A percentile compares a stretch with the other conserved stretches of the same genome.
These are phyloP conservation scores for Podaxis sp. DNA, from an alignment of 768 basidiomycete genomes.

Conservation along the genomic window DNA sequence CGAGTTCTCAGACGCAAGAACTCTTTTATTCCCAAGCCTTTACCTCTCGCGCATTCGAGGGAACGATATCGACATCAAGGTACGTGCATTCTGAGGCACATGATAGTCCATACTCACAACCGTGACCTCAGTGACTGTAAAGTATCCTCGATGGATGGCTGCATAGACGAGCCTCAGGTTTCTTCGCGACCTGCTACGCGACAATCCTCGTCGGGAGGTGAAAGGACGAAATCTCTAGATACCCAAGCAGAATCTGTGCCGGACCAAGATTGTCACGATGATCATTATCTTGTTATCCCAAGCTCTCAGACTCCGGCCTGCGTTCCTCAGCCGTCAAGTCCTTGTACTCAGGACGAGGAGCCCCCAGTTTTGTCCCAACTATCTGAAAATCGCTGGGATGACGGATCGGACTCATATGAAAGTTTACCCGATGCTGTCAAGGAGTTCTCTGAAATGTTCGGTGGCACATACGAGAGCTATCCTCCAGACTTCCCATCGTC, in stretches of 20 bases:
- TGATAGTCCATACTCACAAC: background rate
- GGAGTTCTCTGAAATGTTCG: constrained; percentile 47
- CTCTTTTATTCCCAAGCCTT: background rate
- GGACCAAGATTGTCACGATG: background rate
- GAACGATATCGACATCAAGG: background rate
- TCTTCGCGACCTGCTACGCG: background rate
- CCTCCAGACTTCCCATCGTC: constrained; percentile 42
- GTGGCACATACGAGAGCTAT: constrained; percentile 35
- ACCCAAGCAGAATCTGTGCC: background rate
- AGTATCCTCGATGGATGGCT: background rate
- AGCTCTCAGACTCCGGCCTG: background rate
- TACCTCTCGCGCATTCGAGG: background rate
- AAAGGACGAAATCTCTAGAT: background rate
- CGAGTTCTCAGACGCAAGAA: constrained; percentile 49
- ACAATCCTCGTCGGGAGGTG: background rate
- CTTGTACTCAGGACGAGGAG: background rate
- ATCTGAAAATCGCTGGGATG: constrained; percentile 6
- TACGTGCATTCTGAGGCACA: background rate
- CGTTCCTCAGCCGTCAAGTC: background rate
- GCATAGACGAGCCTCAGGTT: background rate
- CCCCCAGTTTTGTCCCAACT: constrained; percentile 1
- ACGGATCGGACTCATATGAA: constrained; percentile 17
- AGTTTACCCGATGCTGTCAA: constrained; percentile 39
- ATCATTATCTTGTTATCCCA: background rate
- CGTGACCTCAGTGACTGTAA: background rate